phyloP scores from a whole-genome alignment of 768 basidiomycete species.

The Dacryopinax spathularia region DNA sequence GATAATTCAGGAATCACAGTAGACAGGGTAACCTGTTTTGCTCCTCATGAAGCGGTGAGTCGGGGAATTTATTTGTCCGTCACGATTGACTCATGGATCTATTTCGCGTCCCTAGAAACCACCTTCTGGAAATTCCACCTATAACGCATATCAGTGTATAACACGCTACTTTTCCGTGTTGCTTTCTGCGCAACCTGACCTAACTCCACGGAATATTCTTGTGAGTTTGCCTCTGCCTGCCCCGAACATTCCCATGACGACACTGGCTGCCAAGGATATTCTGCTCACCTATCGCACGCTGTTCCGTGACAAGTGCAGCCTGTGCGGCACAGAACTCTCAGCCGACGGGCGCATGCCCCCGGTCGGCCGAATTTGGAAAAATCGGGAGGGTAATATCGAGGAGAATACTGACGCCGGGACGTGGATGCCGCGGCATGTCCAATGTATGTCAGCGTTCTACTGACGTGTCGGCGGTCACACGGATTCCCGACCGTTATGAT shows the following conservation, averaged over 20 bases:
- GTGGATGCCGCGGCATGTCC: not conserved
- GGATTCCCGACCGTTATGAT: not conserved
- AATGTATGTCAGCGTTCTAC: slow-evolving; percentile 2
- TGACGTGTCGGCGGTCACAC: not conserved
- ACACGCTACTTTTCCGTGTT: not conserved
- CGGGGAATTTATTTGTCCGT: not conserved
- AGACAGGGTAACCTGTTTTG: not conserved
- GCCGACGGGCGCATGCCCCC: not conserved
- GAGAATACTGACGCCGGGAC: not conserved
- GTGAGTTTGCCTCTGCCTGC: not conserved
- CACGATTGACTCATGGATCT: not conserved
- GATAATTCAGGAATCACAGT: not conserved
- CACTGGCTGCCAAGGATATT: not conserved
- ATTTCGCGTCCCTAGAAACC: not conserved
- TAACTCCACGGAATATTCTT: not conserved
- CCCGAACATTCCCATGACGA: not conserved
- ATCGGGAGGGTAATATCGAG: not conserved
- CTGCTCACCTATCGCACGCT: not conserved
- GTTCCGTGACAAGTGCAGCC: not conserved
- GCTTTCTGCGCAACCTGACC: not conserved
- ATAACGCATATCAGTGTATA: not conserved
- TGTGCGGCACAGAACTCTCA: not conserved
- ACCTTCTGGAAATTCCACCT: slow-evolving; percentile 2
- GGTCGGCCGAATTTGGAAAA: not conserved
- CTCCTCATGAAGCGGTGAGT: not conserved